phyloP scores from a whole-genome alignment of 2,329 filamentous ascomycete genomes.

The Epichloe elymi region DNA sequence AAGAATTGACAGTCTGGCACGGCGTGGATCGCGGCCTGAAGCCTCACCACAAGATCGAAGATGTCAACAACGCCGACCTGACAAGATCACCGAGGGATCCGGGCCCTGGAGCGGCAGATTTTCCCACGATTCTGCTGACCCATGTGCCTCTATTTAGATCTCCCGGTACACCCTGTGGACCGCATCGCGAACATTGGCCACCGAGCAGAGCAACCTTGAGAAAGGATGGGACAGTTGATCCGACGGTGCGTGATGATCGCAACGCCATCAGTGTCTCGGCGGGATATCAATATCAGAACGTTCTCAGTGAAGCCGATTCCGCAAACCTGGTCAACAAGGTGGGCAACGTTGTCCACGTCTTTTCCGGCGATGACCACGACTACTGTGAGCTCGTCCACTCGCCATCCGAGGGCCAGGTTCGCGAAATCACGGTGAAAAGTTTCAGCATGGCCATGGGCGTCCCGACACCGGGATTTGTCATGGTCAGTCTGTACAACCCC shows the following conservation, averaged over 20 bases:
- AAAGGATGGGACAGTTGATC: constrained; percentile 32
- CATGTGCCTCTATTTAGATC: constrained; percentile 83
- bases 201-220: constrained; percentile 43
- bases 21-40: constrained; percentile 43
- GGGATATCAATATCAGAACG: constrained; percentile 96
- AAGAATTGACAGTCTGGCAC: constrained; percentile 53
- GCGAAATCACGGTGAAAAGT: constrained; percentile 90
- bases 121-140: constrained; percentile 79
- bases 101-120: constrained; percentile 38
- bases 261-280: constrained; percentile 66
- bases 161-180: constrained; percentile 76
- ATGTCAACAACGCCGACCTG: constrained; percentile 33
- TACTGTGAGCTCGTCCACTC: constrained; percentile 85
- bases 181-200: constrained; percentile 70
- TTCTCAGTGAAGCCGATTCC: constrained; percentile 66
- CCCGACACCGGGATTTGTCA: constrained; percentile 69
- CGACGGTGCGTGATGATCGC: constrained; percentile 27
- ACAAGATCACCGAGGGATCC: constrained; percentile 21
- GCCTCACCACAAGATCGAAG: constrained; percentile 47
- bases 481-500: constrained; percentile 88
- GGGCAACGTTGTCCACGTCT: constrained; percentile 72
- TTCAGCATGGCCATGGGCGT: constrained; percentile 96
- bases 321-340: constrained; percentile 62
- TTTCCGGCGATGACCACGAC: constrained; percentile 95
- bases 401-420: constrained; percentile 48